Base-by-base conservation (phyloP, 2,329 filamentous ascomycete genomes). In the Alternaria burnsii region DNA sequence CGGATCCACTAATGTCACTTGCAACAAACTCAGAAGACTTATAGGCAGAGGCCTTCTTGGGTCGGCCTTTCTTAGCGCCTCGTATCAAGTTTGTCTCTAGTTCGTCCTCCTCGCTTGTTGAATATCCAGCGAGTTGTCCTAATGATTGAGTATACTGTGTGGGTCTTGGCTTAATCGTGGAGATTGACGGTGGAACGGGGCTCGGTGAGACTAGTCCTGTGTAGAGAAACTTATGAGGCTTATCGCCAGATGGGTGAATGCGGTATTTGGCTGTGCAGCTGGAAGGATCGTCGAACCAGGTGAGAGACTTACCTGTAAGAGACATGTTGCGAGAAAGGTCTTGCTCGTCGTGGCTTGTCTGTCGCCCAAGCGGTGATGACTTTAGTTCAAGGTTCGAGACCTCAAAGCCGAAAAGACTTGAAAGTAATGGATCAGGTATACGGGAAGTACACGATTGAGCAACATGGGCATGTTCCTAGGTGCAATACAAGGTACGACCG, bases 41-140 rank as follows among this genome's bases (percentile, higher is more conserved):
- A 3, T 59, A 48, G 28, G 8, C 28, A 10, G n/a, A 12, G 14
- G 18, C 10, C 24, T 42, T 41, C 42, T 53, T 58, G 12, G 20
- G 9, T 11, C 12, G 43, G 32, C 20, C n/a, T 28, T 30, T 56
- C 53, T 50, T 56, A n/a, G 8, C 24, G 12, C 10, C 18, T 26
- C 12, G 50, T 20, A 28, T 16, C 38, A 12, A 6, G 24, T 11
- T 3, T 30, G 5, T 26, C 22, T 20, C 11, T 24, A 18, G 46
- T 12, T 41, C 18, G 12, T 48, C 32, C 11, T 43, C 50, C 10
- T 54, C 50, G 32, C 50, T 48, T 32, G 50, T 41, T 18, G 34
- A 34, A 22, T 58, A 54, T 24, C 50, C 40, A 24, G 43, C 34
- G 10, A 46, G 18, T 16, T 54, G n/a, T 34, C 43, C n/a, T 26